These are phyloP conservation scores for Scenedesmus sp. DNA, from an alignment of 163 green algal genomes.

Conservation along the genomic window DNA sequence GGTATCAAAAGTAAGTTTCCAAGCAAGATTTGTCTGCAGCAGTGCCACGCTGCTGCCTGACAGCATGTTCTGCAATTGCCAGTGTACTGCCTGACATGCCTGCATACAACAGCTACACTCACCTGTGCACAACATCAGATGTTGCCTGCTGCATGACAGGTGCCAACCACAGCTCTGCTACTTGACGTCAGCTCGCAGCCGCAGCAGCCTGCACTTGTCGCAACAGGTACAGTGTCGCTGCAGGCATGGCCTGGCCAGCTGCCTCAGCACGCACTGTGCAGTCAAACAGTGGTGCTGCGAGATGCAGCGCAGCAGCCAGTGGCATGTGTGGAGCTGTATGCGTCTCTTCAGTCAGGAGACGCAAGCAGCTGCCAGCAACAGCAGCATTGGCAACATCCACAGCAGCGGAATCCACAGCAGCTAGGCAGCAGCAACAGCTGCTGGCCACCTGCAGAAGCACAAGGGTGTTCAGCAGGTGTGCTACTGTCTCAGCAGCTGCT, in stretches of 20 bases:
- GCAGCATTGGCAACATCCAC: neutral
- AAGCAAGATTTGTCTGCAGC: neutral
- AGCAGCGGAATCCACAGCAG: neutral
- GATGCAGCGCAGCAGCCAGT: constrained; percentile 27
- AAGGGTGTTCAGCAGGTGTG: neutral
- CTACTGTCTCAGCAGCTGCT: neutral
- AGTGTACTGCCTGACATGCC: neutral
- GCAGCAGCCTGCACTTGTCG: constrained; percentile 6
- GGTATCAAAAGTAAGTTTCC: neutral
- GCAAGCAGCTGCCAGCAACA: constrained; percentile 25
- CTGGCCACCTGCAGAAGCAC: neutral
- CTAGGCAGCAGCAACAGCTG: neutral
- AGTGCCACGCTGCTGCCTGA: neutral
- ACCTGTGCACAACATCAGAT: neutral
- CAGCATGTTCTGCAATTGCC: neutral
- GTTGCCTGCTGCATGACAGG: neutral
- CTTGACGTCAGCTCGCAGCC: constrained; percentile 7
- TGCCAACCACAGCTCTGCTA: constrained; percentile 11
- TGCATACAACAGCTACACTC: neutral
- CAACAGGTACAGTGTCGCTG: constrained; percentile 4
- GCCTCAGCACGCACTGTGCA: neutral
- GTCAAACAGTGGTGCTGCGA: neutral
- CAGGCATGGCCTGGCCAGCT: neutral
- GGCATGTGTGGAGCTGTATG: constrained; percentile 17
- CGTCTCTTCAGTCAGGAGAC: neutral